A percentile compares a stretch with the other conserved stretches of the same genome.
Conservation (phyloP, 1,284 basidiomycete genomes). For the Pseudozyma sp. region DNA sequence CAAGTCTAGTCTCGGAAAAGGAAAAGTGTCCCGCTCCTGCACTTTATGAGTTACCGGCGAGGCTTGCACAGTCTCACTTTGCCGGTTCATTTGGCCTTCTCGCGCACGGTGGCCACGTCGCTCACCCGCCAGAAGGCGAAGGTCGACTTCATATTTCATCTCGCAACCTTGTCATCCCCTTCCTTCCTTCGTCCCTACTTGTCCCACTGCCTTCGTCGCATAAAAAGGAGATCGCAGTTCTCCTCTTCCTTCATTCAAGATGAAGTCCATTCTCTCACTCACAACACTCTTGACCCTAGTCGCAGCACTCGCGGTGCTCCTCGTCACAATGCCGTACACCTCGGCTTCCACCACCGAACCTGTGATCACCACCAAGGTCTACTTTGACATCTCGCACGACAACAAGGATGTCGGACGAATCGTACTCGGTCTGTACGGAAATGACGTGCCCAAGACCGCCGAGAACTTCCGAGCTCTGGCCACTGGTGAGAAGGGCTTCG, state of each 20-base stretch:
- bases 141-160: neutral
- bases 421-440: constrained; percentile 61
- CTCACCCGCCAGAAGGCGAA: too few relatives aligned
- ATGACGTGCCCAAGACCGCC: constrained; percentile 63
- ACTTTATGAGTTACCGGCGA: too few relatives aligned
- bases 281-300: constrained; percentile 71
- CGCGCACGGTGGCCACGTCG: too few relatives aligned
- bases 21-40: too few relatives aligned
- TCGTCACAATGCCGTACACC: constrained; percentile 67
- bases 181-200: neutral
- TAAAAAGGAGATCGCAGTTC: neutral
- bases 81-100: too few relatives aligned
- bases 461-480: constrained; percentile 66
- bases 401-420: constrained; percentile 62
- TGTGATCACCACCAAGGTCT: constrained; percentile 58
- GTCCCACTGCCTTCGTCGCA: neutral
- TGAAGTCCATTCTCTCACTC: constrained; percentile 67
- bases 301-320: constrained; percentile 61
- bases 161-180: neutral
- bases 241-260: constrained; percentile 2
- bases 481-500: constrained; percentile 75
- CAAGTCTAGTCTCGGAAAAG: too few relatives aligned
- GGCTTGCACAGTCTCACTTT: too few relatives aligned
- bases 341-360: constrained; percentile 52
- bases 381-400: constrained; percentile 66